Evolutionary conservation across 2,329 filamentous ascomycete genomes (phyloP).

Genomic region (Exophiala mesophila): DNA sequence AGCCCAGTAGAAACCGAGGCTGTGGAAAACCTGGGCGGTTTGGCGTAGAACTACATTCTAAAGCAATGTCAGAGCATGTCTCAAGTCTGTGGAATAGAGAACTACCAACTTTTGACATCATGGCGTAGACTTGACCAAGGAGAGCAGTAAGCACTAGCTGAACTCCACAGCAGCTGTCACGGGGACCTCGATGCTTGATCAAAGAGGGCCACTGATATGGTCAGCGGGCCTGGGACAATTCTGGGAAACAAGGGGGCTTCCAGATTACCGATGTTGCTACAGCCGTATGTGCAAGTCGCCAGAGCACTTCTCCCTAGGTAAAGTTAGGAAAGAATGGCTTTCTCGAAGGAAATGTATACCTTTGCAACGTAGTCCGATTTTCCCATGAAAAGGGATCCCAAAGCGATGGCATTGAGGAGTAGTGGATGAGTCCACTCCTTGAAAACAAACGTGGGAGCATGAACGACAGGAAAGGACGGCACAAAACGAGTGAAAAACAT

Average conservation of each 20-base stretch:
- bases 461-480: slow-evolving; percentile 42
- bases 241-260: too few relatives aligned
- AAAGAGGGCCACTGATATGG: slow-evolving; percentile 38
- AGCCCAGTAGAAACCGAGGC: slow-evolving; percentile 44
- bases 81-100: slow-evolving; percentile 2
- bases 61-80: background rate
- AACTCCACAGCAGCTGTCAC: slow-evolving; percentile 41
- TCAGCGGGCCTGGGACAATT: too few relatives aligned
- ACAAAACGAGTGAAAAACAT: slow-evolving; percentile 46
- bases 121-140: slow-evolving; percentile 42
- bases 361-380: slow-evolving; percentile 39
- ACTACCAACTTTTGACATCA: slow-evolving; percentile 33
- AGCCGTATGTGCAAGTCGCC: slow-evolving; percentile 44
- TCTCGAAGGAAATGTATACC: too few relatives aligned
- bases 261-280: slow-evolving; percentile 39
- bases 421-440: slow-evolving; percentile 42
- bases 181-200: slow-evolving; percentile 40
- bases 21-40: slow-evolving; percentile 43
- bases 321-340: too few relatives aligned
- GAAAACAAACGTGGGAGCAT: slow-evolving; percentile 43
- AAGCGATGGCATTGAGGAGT: slow-evolving; percentile 42
- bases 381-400: slow-evolving; percentile 43
- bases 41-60: slow-evolving; percentile 38
- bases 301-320: slow-evolving; percentile 42
- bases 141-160: slow-evolving; percentile 43